These are phyloP conservation scores for Fagopyrum tataricum DNA, from an alignment of 148 eudicot species.

Conservation along the genomic window DNA sequence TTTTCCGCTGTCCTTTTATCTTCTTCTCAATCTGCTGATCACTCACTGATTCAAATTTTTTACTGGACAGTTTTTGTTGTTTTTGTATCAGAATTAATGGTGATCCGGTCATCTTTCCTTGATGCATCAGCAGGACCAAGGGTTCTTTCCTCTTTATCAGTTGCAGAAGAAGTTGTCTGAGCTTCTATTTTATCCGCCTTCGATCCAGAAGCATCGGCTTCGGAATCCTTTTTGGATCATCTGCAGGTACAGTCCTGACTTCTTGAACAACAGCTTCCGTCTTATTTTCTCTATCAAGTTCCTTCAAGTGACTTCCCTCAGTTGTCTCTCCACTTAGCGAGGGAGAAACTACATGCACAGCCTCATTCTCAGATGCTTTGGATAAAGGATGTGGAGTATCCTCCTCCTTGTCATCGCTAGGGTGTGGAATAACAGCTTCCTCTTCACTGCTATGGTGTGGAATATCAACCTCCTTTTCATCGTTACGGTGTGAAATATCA, in stretches of 20 bases:
- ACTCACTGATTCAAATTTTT: conserved; percentile 29
- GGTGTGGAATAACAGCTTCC: no score
- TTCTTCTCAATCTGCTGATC: conserved; percentile 27
- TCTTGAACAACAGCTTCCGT: conserved; percentile 27
- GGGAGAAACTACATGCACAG: conserved; percentile 35
- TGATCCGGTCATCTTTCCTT: conserved; percentile 29
- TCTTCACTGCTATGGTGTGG: no score
- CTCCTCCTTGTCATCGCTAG: no score
- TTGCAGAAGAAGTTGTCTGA: conserved; percentile 26
- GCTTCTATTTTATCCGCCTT: conserved; percentile 26
- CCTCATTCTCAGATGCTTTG: conserved; percentile 31
- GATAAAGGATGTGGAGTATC: conserved; percentile 21
- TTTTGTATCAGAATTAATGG: conserved; percentile 35
- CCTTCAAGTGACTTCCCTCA: conserved; percentile 13
- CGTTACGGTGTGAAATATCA: no score
- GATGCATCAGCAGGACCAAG: conserved; percentile 23
- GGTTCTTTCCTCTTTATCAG: conserved; percentile 27
- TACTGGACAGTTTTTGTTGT: conserved; percentile 25
- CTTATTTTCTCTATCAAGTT: conserved; percentile 3
- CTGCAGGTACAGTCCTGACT: conserved; percentile 25
- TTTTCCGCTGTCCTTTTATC: conserved; percentile 23
- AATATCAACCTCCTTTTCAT: no score
- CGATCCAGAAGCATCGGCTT: conserved; percentile 29
- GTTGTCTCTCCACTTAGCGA: conserved; percentile 6
- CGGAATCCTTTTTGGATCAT: conserved; percentile 31